Evolutionary conservation across 176 grass and related monocot genomes (phyloP), one percentile per base, ranked within the genome.

Genomic region (Eragrostis nindensis): DNA sequence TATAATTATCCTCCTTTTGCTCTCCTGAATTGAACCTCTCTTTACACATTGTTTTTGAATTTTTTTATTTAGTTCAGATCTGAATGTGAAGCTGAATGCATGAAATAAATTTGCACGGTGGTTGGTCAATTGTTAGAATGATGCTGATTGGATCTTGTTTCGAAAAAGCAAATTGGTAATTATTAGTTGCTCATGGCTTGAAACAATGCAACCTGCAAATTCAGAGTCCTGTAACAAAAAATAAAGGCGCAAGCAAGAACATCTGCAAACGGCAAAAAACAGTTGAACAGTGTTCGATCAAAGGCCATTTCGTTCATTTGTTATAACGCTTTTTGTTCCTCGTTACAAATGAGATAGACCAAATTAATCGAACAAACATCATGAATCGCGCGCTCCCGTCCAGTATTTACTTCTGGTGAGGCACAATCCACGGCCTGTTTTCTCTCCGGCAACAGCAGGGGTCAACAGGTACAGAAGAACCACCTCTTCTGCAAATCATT

Each of bases 401-500:
- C 14, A 27, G 19, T 62, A 14, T 32, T 70, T 2, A 13, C 71
- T 48, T 48, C 49, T 50, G 22, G 60, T 14, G 57, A 15, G 30
- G 67, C 73, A 16, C 11, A 6, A n/a, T 63, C 3, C 18, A 7
- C 2, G 29, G 27, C 25, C 57, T 9, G 55, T 21, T 19, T 24
- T 11, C 24, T 32, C 11, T 44, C 11, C 62, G 48, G 2, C 74
- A 61, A 15, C 55, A 32, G 3, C 56, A 48, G 14, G 55, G 21
- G 71, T 89, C 83, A 70, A 17, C 78, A 86, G 40, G 17, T 61
- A n/a, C 88, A 90, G 14, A 77, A 73, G 30, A 77, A 66, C 83
- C 73, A 90, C 73, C 19, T 86, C 67, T 61, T 74, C 87, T 89
- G 83, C 78, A 76, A 18, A 71, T 8, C 7, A 17, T 30, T 7